phyloP scores from a whole-genome alignment of 139 green algal genomes.

The Volvox reticuliferus region DNA sequence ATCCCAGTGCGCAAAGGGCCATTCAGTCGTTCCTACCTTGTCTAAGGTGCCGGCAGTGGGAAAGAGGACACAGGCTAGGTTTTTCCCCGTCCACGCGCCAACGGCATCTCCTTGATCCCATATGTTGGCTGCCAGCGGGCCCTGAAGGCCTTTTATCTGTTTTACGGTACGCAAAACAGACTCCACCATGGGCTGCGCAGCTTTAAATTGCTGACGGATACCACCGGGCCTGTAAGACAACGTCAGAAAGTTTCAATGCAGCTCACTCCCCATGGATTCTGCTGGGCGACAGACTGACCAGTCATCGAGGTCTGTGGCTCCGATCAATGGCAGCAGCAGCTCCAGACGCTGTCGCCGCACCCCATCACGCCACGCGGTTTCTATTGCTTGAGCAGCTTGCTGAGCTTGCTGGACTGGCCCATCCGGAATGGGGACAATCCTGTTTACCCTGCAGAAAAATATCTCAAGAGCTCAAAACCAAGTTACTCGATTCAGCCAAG shows the following conservation, averaged over 20 bases:
- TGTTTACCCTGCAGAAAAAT: slow-evolving; percentile 3
- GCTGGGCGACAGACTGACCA: slow-evolving; percentile 64
- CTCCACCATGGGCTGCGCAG: slow-evolving; percentile 81
- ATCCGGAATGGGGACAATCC: slow-evolving; percentile 41
- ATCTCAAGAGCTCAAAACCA: not conserved
- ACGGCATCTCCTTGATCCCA: slow-evolving; percentile 89
- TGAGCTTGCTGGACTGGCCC: slow-evolving; percentile 63
- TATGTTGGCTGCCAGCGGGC: slow-evolving; percentile 69
- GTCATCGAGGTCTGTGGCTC: slow-evolving; percentile 93
- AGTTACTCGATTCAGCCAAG: not conserved
- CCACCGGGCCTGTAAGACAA: slow-evolving; percentile 77
- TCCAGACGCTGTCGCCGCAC: slow-evolving; percentile 79
- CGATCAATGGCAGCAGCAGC: slow-evolving; percentile 91
- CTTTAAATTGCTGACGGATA: slow-evolving; percentile 92
- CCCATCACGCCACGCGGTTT: slow-evolving; percentile 74
- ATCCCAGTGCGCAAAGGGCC: no score
- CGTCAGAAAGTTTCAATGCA: not conserved
- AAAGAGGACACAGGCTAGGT: slow-evolving; percentile 83
- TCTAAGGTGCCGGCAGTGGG: slow-evolving; percentile 78
- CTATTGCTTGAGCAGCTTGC: slow-evolving; percentile 74
- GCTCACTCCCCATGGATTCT: not conserved
- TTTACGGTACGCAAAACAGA: slow-evolving; percentile 79
- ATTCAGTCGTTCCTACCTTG: not conserved
- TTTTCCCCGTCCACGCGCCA: slow-evolving; percentile 73
- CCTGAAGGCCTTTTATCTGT: slow-evolving; percentile 51